Percentiles rank a stretch among this genome's conserved stretches.
These are phyloP conservation scores for Camillea tinctor DNA, from an alignment of 2,329 filamentous ascomycete genomes.

Conservation along the genomic window DNA sequence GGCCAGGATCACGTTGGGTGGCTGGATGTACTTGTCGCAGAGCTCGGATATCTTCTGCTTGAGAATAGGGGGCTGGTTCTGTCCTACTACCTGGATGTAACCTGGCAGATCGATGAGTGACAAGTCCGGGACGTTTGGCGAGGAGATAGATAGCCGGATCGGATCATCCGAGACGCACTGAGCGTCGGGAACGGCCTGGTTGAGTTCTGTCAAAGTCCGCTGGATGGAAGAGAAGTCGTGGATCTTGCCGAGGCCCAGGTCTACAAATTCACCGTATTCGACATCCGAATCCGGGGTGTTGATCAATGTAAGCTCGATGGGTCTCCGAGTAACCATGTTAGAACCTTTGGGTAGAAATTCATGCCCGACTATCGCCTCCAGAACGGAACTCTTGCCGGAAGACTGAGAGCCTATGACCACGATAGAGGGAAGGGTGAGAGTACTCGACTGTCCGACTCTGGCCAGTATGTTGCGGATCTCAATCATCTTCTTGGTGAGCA, in stretches of 20 bases:
- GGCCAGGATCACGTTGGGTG: slow-evolving; percentile 93
- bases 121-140: slow-evolving; percentile 89
- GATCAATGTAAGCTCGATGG: slow-evolving; percentile 93
- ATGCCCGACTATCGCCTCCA: slow-evolving; percentile 96
- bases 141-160: slow-evolving; percentile 93
- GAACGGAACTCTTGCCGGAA: slow-evolving; percentile 94
- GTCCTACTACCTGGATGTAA: slow-evolving; percentile 93
- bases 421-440: slow-evolving; percentile 87
- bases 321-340: slow-evolving; percentile 96
- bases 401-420: slow-evolving; percentile 99
- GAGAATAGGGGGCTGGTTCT: slow-evolving; percentile 84
- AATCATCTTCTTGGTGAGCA: slow-evolving; percentile 99
- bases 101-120: slow-evolving; percentile 95
- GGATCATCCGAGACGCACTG: slow-evolving; percentile 96
- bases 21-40: slow-evolving; percentile 96
- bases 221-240: slow-evolving; percentile 92
- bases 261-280: slow-evolving; percentile 96
- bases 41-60: slow-evolving; percentile 96
- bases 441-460: slow-evolving; percentile 86
- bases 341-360: slow-evolving; percentile 97
- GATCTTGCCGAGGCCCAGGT: slow-evolving; percentile 83
- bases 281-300: slow-evolving; percentile 85
- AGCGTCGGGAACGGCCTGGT: slow-evolving; percentile 83
- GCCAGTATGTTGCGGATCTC: slow-evolving; percentile 92
- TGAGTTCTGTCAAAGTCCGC: slow-evolving; percentile 89